Evolutionary conservation across 2,329 filamentous ascomycete genomes (phyloP), one percentile per base, ranked within the genome.

Genomic region (Cladophialophora carrionii): DNA sequence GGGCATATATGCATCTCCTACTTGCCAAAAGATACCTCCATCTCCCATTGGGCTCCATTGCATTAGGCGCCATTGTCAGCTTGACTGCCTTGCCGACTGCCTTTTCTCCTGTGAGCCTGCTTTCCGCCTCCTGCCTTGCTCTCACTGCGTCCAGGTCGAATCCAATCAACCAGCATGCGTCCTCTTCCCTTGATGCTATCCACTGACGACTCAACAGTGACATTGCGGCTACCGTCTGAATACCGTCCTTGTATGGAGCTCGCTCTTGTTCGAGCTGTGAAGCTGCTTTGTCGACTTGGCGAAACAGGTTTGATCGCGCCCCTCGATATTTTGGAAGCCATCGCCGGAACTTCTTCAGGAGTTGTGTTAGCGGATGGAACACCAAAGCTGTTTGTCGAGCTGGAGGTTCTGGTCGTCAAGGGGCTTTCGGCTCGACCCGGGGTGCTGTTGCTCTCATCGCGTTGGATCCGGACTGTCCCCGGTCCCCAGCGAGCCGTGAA

Each of bases 401-500:
- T 46, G 24, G 26, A 37, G 5, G 56, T 58, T 14, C 48, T 26
- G 8, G 48, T 29, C 7, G 48, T 26, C 41, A 26, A 34, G 46
- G 14, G 32, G 34, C 32, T 37, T n/a, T 20, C 14, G 46, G 17
- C n/a, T 31, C 29, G 22, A n/a, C 29, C n/a, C 57, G 14, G 48
- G 22, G 22, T 55, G 14, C 22, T 6, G 26, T 6, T 34, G 48
- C 59, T 48, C 24, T 60, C 17, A 41, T 62, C 62, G 26, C 61
- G 62, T 32, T 67, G 67, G 57, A 69, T 67, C 3, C 54, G 62
- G 14, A 71, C 29, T 0, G 68, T 66, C 12, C 57, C 70, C 20
- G 70, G 70, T n/a, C 70, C 70, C 70, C 70, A 71, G 2, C 70
- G 67, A 31, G 55, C 59, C 4, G 70, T 69, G 63, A 66, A 71